A percentile compares a stretch with the other conserved stretches of the same genome.
Conservation (phyloP, 257 asterid species). For the Solanum clarkiae region DNA sequence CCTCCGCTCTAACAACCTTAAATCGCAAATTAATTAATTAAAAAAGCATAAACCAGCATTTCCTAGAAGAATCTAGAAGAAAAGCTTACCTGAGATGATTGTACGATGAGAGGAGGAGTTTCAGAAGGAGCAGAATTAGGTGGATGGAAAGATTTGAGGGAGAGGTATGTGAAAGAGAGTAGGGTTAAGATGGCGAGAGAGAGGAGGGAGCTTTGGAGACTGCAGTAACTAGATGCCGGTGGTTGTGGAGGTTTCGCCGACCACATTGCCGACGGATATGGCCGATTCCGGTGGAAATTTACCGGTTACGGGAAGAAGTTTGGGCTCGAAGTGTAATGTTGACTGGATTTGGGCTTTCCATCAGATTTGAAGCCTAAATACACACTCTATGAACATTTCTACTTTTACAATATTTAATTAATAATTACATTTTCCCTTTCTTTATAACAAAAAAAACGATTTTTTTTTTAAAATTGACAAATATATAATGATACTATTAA, state of each 20-base stretch:
- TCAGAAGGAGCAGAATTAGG: not conserved
- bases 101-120: not conserved
- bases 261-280: slow-evolving; percentile 49
- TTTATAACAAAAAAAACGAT: accelerated
- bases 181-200: slow-evolving; percentile 59
- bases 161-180: slow-evolving; percentile 52
- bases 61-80: not conserved
- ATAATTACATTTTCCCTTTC: too few species aligned
- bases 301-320: not conserved
- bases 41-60: not conserved
- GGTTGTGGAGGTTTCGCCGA: slow-evolving; percentile 43
- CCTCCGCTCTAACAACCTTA: slow-evolving; percentile 15
- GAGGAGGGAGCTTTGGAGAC: slow-evolving; percentile 59
- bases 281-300: not conserved
- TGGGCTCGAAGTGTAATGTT: not conserved
- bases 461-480: too few species aligned
- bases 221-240: slow-evolving; percentile 24
- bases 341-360: not conserved
- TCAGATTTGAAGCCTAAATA: not conserved
- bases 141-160: slow-evolving; percentile 19
- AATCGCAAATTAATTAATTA: not conserved
- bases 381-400: not conserved
- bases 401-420: not conserved
- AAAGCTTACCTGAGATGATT: not conserved
- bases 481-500: not conserved